Evolutionary conservation across 352 stramenopile species (phyloP), one percentile per base, ranked within the genome.

Genomic region (Blastocystis sp.): DNA sequence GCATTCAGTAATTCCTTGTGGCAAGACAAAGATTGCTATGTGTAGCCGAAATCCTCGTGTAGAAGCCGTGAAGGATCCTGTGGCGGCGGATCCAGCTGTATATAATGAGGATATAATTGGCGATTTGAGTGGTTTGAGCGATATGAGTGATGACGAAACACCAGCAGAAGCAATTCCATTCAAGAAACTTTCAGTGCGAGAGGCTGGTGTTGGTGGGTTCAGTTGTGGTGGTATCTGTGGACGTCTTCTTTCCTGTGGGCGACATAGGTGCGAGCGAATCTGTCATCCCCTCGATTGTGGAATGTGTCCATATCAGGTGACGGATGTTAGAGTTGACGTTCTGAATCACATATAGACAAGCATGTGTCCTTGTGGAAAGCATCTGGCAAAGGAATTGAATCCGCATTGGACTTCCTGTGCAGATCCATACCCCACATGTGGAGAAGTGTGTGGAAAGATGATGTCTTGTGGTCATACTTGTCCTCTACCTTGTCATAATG

Each of bases 221-320:
- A 77, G 54, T 57, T 89, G 78, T 44, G 78, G 78, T 9, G 24
- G 53, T n/a, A 33, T 89, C 59, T 89, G 78, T 35, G 78, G 78
- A 9, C 90, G 56, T 42, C 33, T 87, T 5, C 77, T 90, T 42
- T 81, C 24, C 4, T 90, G 87, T 44, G 37, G 64, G 19, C 62
- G 59, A 27, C 87, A 90, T 42, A 42, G 62, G 27, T 90, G 87
- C 79, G 53, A 90, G 30, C 19, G 35, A 22, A 62, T 80, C 35
- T 90, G 87, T 51, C 87, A 90, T 37, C 37, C 87, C 6, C 51
- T 88, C n/a, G 78, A 90, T 48, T 90, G 87, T 64, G 87, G 62
- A 13, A 2, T 13, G 11, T 90, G 87, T 53, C 66, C 56, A 54
- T 78, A 88, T 44, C 27, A 37, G 22, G 60, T 79, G 4, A 75